Evolutionary conservation across 352 stramenopile species (phyloP), one percentile per base, ranked within the genome.

Genomic region (Pythium utonaiense): DNA sequence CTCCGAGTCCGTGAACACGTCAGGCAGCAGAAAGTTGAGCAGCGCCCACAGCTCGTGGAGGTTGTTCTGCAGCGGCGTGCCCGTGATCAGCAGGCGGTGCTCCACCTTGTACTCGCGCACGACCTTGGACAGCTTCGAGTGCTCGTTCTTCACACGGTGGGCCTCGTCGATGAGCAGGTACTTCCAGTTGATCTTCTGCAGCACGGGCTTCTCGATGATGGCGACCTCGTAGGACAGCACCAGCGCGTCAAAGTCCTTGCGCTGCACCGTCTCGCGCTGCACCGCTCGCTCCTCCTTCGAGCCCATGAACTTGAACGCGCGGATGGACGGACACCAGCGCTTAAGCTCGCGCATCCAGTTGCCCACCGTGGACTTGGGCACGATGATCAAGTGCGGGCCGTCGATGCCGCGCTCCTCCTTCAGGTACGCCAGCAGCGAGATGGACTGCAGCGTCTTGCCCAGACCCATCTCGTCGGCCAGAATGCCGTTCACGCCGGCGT

Each of bases 41-140:
- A 99, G 73, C 19, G 98, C 97, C 98, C 98, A 99, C 3, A 99
- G 81, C 78, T 99, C 97, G 68, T 99, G 97, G 48, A 99, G 80
- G 69, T 99, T 99, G 79, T 99, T 99, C 77, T 99, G 97, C 41
- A 99, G 72, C 34, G 98, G 98, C 25, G 98, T 99, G 57, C 98
- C 98, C 0, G 97, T 99, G 69, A 98, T 97, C 24, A 98, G 71
- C 62, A 97, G 75, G 13, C 90, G 97, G 66, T 99, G 97, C 60
- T 96, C 97, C 22, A 99, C 81, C 34, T 98, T 96, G 63, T 93
- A 96, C 62, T 93, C 82, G 2, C 85, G 78, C 58, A 96, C 81
- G 28, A 93, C 82, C 16, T 69, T 73, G 40, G 84, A 94, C n/a
- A 96, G 74, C 67, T 96, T 96, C 22, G 84, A 95, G 69, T 95